phyloP scores from a whole-genome alignment of 139 green algal species.

The Astrephomene gubernaculifera region DNA sequence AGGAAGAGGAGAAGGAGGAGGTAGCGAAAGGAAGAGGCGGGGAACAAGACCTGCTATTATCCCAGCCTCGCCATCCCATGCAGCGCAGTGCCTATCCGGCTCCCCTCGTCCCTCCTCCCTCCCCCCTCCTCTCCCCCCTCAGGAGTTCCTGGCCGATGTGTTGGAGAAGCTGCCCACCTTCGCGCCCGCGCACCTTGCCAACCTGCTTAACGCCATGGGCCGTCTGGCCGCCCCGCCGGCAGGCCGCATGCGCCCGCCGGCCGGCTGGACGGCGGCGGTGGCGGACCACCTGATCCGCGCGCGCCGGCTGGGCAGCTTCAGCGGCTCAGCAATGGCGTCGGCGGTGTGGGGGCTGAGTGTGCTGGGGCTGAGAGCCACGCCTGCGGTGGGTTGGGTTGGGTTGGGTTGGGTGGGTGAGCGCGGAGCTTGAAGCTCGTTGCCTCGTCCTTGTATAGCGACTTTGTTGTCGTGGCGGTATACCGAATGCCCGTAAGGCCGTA shows the following conservation, averaged over 20 bases:
- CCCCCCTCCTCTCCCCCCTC: not conserved
- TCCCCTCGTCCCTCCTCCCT: too few relatives aligned
- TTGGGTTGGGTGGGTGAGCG: not conserved
- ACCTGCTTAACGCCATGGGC: constrained; percentile 51
- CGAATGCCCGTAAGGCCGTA: too few relatives aligned
- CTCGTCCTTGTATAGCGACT: too few relatives aligned
- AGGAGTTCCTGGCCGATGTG: constrained; percentile 55
- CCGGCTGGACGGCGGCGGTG: constrained; percentile 35
- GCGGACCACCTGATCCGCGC: not conserved
- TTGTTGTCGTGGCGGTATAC: too few relatives aligned
- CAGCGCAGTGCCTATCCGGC: too few relatives aligned
- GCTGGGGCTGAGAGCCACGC: constrained; percentile 4
- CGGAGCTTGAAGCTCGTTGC: too few relatives aligned
- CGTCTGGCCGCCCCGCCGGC: not conserved
- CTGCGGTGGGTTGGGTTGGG: not conserved
- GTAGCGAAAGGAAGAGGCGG: too few relatives aligned
- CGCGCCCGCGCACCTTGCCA: constrained; percentile 29
- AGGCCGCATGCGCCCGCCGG: not conserved
- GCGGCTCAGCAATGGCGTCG: constrained; percentile 16
- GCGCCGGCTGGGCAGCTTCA: constrained; percentile 22
- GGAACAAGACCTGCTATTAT: too few relatives aligned
- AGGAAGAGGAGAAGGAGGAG: too few relatives aligned
- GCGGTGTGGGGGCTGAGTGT: constrained; percentile 30
- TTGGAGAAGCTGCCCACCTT: constrained; percentile 52
- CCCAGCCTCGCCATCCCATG: too few relatives aligned